These are phyloP conservation scores for Barbatosphaeria neglecta DNA, from an alignment of 495 filamentous ascomycete species.

Conservation along the genomic window DNA sequence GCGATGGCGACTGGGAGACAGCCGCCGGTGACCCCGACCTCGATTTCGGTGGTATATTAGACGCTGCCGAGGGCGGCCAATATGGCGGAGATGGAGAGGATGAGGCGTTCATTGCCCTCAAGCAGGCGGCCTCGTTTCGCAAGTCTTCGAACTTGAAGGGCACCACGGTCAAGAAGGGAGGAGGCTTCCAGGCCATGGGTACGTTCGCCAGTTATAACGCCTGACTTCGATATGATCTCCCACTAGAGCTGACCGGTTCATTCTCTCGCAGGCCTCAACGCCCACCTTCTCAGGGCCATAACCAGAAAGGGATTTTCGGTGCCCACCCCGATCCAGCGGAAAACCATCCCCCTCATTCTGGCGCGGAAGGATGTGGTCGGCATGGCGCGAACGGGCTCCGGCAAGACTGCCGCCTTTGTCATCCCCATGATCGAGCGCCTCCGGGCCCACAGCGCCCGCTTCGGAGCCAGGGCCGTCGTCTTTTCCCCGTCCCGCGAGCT, in stretches of 20 bases:
- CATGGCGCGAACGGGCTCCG: conserved; percentile 94
- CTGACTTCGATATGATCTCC: neutral
- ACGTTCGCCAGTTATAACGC: conserved; percentile 1
- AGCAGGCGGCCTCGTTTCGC: conserved; percentile 74
- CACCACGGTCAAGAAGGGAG: conserved; percentile 79
- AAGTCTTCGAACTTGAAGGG: conserved; percentile 74
- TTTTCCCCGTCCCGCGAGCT: conserved; percentile 87
- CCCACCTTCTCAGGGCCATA: conserved; percentile 75
- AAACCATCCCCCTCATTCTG: conserved; percentile 83
- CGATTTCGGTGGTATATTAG: conserved; percentile 31
- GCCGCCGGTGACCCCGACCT: conserved; percentile 19
- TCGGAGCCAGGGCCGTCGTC: conserved; percentile 76
- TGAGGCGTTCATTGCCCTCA: conserved; percentile 76
- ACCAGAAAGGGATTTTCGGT: conserved; percentile 87
- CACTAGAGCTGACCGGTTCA: neutral
- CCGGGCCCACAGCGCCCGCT: conserved; percentile 72
- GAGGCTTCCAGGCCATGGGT: conserved; percentile 96
- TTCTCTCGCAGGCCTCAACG: conserved; percentile 49
- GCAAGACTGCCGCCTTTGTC: conserved; percentile 95
- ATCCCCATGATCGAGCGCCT: conserved; percentile 95
- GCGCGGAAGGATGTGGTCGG: conserved; percentile 88
- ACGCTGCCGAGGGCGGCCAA: conserved; percentile 26
- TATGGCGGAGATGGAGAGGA: conserved; percentile 58
- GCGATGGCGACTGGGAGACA: conserved; percentile 6
- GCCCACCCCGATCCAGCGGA: conserved; percentile 93